These are phyloP conservation scores for Apiospora arundinis DNA, from an alignment of 2,329 filamentous ascomycete species.

Conservation along the genomic window DNA sequence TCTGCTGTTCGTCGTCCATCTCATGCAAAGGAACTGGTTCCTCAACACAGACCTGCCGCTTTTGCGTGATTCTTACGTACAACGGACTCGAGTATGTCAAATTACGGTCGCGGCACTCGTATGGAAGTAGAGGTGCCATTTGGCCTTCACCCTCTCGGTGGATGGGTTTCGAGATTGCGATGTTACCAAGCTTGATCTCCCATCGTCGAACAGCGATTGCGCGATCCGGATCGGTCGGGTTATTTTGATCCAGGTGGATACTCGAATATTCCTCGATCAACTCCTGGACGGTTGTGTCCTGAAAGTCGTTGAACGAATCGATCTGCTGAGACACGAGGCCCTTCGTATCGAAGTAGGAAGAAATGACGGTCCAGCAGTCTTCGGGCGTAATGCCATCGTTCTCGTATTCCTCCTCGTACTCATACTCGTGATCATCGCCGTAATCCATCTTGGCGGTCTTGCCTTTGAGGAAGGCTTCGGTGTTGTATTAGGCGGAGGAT, in stretches of 20 bases:
- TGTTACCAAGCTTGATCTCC: conserved; percentile 91
- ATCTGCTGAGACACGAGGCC: conserved; percentile 97
- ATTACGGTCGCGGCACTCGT: conserved; percentile 95
- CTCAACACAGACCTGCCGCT: conserved; percentile 83
- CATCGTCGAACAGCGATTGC: conserved; percentile 88
- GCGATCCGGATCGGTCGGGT: conserved; percentile 75
- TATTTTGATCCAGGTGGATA: conserved; percentile 92
- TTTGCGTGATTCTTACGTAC: conserved; percentile 87
- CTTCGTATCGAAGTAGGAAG: conserved; percentile 94
- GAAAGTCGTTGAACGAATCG: conserved; percentile 98
- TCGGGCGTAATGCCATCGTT: conserved; percentile 85
- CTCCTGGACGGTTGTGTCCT: conserved; percentile 91
- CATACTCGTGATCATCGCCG: conserved; percentile 51
- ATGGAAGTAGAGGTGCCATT: conserved; percentile 84
- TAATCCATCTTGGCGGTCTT: conserved; percentile 19
- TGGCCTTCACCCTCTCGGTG: conserved; percentile 93
- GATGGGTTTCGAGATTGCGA: conserved; percentile 87
- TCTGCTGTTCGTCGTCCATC: conserved; percentile 69
- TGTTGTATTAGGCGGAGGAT: not conserved
- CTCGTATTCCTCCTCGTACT: conserved; percentile 71
- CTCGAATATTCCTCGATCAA: conserved; percentile 91
- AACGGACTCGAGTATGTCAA: conserved; percentile 93
- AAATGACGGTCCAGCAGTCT: conserved; percentile 98
- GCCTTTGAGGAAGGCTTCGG: not conserved
- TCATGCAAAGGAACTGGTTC: conserved; percentile 70